These are phyloP conservation scores for Limtongia smithiae DNA, from an alignment of 805 yeast species.

Conservation along the genomic window DNA sequence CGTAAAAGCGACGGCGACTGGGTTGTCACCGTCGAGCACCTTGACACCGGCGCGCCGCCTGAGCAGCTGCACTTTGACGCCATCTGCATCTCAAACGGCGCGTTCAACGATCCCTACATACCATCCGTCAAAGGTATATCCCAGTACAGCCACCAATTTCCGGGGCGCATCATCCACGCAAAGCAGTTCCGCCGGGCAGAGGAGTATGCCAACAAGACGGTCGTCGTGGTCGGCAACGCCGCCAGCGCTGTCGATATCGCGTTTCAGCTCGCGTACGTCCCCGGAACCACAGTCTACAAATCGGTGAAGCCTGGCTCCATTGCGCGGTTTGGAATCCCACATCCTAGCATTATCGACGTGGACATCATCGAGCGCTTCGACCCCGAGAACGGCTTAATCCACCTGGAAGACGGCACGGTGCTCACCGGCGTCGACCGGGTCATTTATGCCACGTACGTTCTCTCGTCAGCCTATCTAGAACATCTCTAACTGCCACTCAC, in stretches of 20 bases:
- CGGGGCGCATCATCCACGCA: conserved; percentile 54
- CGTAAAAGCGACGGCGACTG: conserved; percentile 42
- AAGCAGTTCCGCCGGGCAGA: conserved; percentile 51
- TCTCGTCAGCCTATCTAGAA: background rate
- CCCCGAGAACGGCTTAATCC: conserved; percentile 40
- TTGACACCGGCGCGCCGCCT: background rate
- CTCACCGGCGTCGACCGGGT: conserved; percentile 52
- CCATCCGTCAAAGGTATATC: conserved; percentile 56
- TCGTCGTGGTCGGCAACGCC: conserved; percentile 69
- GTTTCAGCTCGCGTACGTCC: conserved; percentile 50
- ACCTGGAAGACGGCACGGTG: conserved; percentile 49
- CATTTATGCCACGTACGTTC: conserved; percentile 55
- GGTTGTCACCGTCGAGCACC: conserved; percentile 39
- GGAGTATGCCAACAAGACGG: conserved; percentile 44
- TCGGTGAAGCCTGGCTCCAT: conserved; percentile 46
- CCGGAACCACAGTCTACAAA: conserved; percentile 44
- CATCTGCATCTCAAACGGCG: conserved; percentile 61
- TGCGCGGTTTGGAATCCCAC: conserved; percentile 24
- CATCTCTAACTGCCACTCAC: too few relatives aligned
- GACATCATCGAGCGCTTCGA: conserved; percentile 45
- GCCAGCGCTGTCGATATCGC: conserved; percentile 77
- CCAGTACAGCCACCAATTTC: conserved; percentile 45
- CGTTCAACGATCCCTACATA: conserved; percentile 56
- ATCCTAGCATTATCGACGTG: conserved; percentile 41
- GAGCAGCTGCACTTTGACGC: conserved; percentile 47